phyloP scores from a whole-genome alignment of 805 yeast genomes.

The Komagataella pastoris region DNA sequence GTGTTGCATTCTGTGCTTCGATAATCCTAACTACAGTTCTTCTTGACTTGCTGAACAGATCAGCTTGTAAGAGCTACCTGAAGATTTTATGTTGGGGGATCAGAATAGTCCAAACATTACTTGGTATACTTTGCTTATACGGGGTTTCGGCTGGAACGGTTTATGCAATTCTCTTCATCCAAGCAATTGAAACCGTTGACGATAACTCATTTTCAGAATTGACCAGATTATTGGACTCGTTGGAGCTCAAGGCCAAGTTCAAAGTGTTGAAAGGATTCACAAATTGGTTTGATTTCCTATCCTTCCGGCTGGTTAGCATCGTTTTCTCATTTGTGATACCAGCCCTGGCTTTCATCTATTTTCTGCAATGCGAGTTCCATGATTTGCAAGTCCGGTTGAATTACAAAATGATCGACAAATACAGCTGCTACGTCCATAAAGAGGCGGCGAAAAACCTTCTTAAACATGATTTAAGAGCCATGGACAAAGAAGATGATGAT shows the following conservation, averaged over 20 bases:
- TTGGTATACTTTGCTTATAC: neutral
- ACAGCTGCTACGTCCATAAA: neutral
- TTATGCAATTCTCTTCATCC: neutral
- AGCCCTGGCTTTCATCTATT: neutral
- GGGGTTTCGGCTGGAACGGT: neutral
- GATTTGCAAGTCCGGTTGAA: neutral
- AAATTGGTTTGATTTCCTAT: neutral
- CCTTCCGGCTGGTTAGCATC: neutral
- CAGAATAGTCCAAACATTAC: neutral
- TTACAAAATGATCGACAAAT: neutral
- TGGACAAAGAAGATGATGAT: neutral
- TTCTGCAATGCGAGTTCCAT: neutral
- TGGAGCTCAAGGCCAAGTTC: neutral
- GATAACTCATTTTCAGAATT: neutral
- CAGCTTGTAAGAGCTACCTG: neutral
- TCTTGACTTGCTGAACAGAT: neutral
- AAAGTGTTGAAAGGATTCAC: neutral
- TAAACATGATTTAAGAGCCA: neutral
- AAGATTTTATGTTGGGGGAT: neutral
- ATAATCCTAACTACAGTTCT: neutral
- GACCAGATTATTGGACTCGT: neutral
- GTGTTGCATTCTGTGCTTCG: neutral
- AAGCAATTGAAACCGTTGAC: neutral
- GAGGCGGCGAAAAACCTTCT: neutral
- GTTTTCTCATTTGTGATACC: neutral